Conservation (phyloP, 495 filamentous ascomycete species). For the Penicillium herquei region DNA sequence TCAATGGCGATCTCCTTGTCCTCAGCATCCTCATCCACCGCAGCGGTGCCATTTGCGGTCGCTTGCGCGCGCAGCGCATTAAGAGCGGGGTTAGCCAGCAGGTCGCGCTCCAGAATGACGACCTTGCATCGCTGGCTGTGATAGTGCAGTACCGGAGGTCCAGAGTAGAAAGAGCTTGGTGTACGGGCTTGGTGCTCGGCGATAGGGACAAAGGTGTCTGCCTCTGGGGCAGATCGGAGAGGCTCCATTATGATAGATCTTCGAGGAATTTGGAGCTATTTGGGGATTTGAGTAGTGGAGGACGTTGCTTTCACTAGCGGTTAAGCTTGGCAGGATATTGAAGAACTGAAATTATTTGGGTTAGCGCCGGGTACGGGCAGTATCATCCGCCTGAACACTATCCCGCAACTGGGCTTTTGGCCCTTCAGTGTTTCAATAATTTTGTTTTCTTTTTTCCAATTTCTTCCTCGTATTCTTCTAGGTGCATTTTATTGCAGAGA, state of each 20-base stretch:
- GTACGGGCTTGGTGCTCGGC: slow-evolving; percentile 80
- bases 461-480: too few relatives aligned
- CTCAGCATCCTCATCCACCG: slow-evolving; percentile 23
- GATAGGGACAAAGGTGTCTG: slow-evolving; percentile 66
- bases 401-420: too few relatives aligned
- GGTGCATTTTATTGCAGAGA: too few relatives aligned
- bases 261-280: not conserved
- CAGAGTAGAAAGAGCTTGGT: slow-evolving; percentile 76
- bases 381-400: too few relatives aligned
- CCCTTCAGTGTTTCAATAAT: too few relatives aligned
- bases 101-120: slow-evolving; percentile 43
- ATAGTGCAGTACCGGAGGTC: slow-evolving; percentile 77
- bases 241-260: slow-evolving; percentile 40
- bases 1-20: slow-evolving; percentile 44
- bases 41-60: slow-evolving; percentile 17
- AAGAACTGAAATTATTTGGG: too few relatives aligned
- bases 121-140: slow-evolving; percentile 63
- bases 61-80: slow-evolving; percentile 28
- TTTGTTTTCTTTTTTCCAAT: too few relatives aligned
- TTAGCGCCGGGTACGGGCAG: too few relatives aligned
- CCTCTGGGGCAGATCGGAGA: slow-evolving; percentile 47
- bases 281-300: not conserved
- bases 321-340: too few relatives aligned
- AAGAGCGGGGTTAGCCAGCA: slow-evolving; percentile 30
- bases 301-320: too few relatives aligned